Conservation (phyloP, 202 grass and related monocot genomes). For the Zoysia matrella region DNA sequence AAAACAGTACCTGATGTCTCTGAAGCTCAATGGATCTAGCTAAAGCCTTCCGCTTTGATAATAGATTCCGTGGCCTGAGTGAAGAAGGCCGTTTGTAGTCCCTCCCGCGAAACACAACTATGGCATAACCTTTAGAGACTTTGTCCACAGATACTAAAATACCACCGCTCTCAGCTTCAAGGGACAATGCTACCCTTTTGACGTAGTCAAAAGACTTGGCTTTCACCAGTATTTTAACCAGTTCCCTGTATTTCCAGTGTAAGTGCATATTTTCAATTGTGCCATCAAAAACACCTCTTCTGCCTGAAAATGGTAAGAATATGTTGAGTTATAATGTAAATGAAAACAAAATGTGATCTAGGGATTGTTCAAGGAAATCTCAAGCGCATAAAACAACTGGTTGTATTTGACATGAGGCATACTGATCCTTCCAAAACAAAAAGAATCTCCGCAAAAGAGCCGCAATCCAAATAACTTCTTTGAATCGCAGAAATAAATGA, state of each 20-base stretch:
- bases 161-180: slow-evolving; percentile 83
- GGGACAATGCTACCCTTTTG: slow-evolving; percentile 67
- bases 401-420: slow-evolving; percentile 8
- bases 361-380: background rate
- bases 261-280: slow-evolving; percentile 50
- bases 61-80: slow-evolving; percentile 75
- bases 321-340: slow-evolving; percentile 8
- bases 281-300: slow-evolving; percentile 88
- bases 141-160: slow-evolving; percentile 87
- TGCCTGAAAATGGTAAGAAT: slow-evolving; percentile 53
- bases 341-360: background rate
- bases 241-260: slow-evolving; percentile 55
- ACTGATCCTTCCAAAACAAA: slow-evolving; percentile 2
- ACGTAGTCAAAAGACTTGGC: slow-evolving; percentile 69
- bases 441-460: background rate
- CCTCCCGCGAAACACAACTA: slow-evolving; percentile 79
- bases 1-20: slow-evolving; percentile 64
- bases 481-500: background rate
- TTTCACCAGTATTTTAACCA: slow-evolving; percentile 81
- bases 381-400: background rate
- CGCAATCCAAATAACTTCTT: background rate
- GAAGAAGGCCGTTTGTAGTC: slow-evolving; percentile 61
- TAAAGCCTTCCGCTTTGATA: slow-evolving; percentile 83
- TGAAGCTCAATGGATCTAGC: slow-evolving; percentile 81
- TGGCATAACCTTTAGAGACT: slow-evolving; percentile 83